A percentile compares a stretch with the other conserved stretches of the same genome.
These are phyloP conservation scores for Crataegus laevigata DNA, from an alignment of 306 rosid species.

Conservation along the genomic window DNA sequence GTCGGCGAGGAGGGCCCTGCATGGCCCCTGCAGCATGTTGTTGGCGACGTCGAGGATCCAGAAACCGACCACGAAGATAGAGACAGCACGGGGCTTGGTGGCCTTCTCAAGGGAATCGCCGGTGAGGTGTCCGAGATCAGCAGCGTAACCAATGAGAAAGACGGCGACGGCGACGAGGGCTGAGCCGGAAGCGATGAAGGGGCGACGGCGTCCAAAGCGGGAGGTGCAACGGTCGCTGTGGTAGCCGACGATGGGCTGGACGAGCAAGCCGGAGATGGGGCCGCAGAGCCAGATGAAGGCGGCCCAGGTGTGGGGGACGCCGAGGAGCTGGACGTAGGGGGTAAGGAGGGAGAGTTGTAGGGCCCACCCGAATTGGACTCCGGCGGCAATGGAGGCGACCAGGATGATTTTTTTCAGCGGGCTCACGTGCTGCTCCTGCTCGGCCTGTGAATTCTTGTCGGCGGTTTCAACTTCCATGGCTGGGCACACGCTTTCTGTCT, in stretches of 20 bases:
- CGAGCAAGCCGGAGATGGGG: slow-evolving; percentile 73
- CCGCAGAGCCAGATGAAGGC: slow-evolving; percentile 91
- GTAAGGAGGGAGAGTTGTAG: slow-evolving; percentile 70
- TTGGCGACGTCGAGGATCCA: slow-evolving; percentile 84
- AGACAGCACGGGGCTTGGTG: slow-evolving; percentile 49
- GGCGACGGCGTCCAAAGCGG: slow-evolving; percentile 86
- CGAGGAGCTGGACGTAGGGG: slow-evolving; percentile 73
- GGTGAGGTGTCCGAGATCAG: slow-evolving; percentile 57
- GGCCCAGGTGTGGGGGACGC: slow-evolving; percentile 63
- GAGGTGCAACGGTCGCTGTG: slow-evolving; percentile 77
- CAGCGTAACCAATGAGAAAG: slow-evolving; percentile 76
- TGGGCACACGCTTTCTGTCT: not conserved
- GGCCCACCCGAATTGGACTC: slow-evolving; percentile 90
- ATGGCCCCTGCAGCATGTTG: slow-evolving; percentile 71
- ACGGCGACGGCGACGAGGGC: slow-evolving; percentile 50
- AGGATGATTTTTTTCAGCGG: slow-evolving; percentile 38
- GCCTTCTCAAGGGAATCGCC: slow-evolving; percentile 28
- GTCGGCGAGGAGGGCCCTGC: slow-evolving; percentile 68
- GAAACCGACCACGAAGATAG: slow-evolving; percentile 56
- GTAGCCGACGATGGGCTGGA: slow-evolving; percentile 80
- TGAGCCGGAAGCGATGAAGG: slow-evolving; percentile 59
- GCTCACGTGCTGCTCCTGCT: not conserved
- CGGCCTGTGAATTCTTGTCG: not conserved
- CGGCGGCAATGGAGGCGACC: slow-evolving; percentile 81
- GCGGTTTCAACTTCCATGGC: slow-evolving; percentile 18